Percentiles rank a stretch among this genome's conserved stretches.
Conservation (phyloP, 2,329 filamentous ascomycete species). For the Aspergillus costaricaensis region DNA sequence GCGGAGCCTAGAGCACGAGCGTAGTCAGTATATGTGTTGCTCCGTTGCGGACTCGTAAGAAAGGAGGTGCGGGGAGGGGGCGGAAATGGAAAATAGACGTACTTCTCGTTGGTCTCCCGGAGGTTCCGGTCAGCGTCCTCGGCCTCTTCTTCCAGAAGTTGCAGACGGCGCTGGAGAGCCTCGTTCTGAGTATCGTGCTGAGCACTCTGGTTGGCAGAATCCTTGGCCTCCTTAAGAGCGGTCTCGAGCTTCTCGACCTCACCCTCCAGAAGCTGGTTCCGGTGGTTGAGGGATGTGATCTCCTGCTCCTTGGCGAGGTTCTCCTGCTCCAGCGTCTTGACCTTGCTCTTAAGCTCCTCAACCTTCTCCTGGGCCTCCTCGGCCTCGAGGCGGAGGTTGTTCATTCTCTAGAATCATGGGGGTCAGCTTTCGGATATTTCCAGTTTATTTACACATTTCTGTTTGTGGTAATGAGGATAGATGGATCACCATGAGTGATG, state of each 20-base stretch:
- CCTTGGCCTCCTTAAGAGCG: slow-evolving; percentile 83
- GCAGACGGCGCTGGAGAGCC: slow-evolving; percentile 84
- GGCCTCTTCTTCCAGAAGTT: slow-evolving; percentile 96
- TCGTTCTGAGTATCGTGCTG: slow-evolving; percentile 89
- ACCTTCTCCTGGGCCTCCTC: slow-evolving; percentile 79
- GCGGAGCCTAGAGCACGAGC: slow-evolving; percentile 70
- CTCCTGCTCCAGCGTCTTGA: slow-evolving; percentile 92
- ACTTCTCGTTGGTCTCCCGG: slow-evolving; percentile 98
- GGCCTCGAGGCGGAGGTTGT: slow-evolving; percentile 88
- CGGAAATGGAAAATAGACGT: slow-evolving; percentile 45
- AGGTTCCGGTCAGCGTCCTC: slow-evolving; percentile 95
- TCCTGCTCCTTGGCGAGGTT: slow-evolving; percentile 97
- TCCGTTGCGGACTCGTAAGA: background rate
- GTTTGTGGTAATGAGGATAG: background rate
- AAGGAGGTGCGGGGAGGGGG: background rate
- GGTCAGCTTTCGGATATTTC: background rate
- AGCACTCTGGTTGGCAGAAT: slow-evolving; percentile 76
- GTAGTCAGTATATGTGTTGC: slow-evolving; percentile 20
- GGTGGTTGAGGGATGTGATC: slow-evolving; percentile 93
- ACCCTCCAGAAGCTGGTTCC: slow-evolving; percentile 84
- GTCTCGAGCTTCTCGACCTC: slow-evolving; percentile 93
- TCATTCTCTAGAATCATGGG: slow-evolving; percentile 73
- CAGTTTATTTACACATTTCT: slow-evolving; percentile 21
- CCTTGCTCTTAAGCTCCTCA: slow-evolving; percentile 81
- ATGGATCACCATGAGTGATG: slow-evolving; percentile 16